These are phyloP conservation scores for Pseudomonodictys pantanalensis DNA, from an alignment of 495 filamentous ascomycete species.

Conservation along the genomic window DNA sequence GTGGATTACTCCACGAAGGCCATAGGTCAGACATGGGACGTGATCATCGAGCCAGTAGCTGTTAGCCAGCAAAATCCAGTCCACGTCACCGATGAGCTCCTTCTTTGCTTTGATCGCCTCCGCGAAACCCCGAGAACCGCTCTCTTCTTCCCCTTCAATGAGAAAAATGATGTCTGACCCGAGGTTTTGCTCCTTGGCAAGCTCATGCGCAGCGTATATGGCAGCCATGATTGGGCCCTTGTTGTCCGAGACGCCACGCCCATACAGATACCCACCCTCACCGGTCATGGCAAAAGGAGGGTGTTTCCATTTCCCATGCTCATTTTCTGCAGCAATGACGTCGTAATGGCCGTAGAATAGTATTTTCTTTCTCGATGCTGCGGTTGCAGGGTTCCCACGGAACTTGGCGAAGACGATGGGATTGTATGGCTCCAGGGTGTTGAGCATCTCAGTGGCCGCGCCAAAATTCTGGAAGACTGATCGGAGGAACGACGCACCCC, in stretches of 20 bases:
- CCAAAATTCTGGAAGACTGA: slow-evolving; percentile 87
- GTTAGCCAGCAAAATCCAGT: slow-evolving; percentile 92
- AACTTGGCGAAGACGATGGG: slow-evolving; percentile 90
- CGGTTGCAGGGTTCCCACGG: slow-evolving; percentile 59
- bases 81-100: slow-evolving; percentile 78
- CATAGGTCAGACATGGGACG: slow-evolving; percentile 92
- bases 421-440: slow-evolving; percentile 67
- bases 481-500: slow-evolving; percentile 86
- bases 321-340: slow-evolving; percentile 87
- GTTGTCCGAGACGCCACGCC: slow-evolving; percentile 95
- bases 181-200: slow-evolving; percentile 71
- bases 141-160: slow-evolving; percentile 97
- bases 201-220: slow-evolving; percentile 84
- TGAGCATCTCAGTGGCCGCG: slow-evolving; percentile 79
- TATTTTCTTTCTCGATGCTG: slow-evolving; percentile 69
- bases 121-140: slow-evolving; percentile 83
- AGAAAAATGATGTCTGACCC: slow-evolving; percentile 86
- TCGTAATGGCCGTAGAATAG: slow-evolving; percentile 99
- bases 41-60: slow-evolving; percentile 98
- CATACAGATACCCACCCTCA: slow-evolving; percentile 89
- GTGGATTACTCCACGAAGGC: slow-evolving; percentile 89
- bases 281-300: slow-evolving; percentile 85
- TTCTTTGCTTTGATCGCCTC: slow-evolving; percentile 74
- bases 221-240: slow-evolving; percentile 94
- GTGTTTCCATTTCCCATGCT: slow-evolving; percentile 70